Conservation (phyloP, 805 yeast genomes). For the Naumovozyma baii region DNA sequence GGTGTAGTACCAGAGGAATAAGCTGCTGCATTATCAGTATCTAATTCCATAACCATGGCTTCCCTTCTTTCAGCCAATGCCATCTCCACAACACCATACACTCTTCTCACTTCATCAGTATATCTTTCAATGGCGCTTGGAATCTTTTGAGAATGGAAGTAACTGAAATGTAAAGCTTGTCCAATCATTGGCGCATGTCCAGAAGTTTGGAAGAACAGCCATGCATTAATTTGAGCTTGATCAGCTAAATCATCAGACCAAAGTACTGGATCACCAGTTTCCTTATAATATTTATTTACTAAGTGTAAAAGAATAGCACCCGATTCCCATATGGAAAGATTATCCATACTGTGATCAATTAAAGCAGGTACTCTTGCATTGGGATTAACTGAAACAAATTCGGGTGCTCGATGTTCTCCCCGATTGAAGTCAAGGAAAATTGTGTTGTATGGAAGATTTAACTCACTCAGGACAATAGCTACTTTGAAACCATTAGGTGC, state of each 20-base stretch:
- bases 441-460: conserved; percentile 69
- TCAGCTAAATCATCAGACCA: conserved; percentile 75
- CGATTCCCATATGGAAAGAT: conserved; percentile 85
- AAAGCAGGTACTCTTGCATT: conserved; percentile 93
- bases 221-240: conserved; percentile 73
- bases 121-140: conserved; percentile 86
- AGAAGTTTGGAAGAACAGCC: conserved; percentile 91
- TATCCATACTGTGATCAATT: conserved; percentile 75
- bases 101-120: conserved; percentile 84
- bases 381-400: conserved; percentile 87
- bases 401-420: conserved; percentile 90
- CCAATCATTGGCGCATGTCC: conserved; percentile 99
- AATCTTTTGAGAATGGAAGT: conserved; percentile 77
- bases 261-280: conserved; percentile 52
- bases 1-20: conserved; percentile 86
- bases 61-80: conserved; percentile 89
- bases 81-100: conserved; percentile 90
- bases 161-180: conserved; percentile 87
- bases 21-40: conserved; percentile 76
- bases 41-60: conserved; percentile 80
- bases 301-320: conserved; percentile 83
- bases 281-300: conserved; percentile 56
- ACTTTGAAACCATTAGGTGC: conserved; percentile 97
- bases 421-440: conserved; percentile 75
- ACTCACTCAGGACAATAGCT: conserved; percentile 78